Evolutionary conservation across 352 stramenopile species (phyloP).

Genomic region (Globisporangium takayamanum): DNA sequence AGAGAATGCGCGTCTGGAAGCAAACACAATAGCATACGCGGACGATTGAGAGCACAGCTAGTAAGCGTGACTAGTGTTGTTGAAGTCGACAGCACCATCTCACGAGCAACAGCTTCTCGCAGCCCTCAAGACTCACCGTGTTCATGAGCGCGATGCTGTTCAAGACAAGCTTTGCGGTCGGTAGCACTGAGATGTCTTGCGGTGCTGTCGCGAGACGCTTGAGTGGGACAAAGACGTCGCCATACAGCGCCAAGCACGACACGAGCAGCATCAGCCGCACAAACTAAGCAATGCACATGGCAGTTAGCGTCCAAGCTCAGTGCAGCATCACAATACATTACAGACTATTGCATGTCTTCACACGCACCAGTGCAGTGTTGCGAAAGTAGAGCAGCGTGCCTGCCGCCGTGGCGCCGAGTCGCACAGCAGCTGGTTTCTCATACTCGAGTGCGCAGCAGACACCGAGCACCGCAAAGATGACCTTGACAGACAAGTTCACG

Average conservation of each 20-base stretch:
- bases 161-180: conserved; percentile 21
- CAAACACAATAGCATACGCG: neutral
- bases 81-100: neutral
- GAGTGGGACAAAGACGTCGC: conserved; percentile 44
- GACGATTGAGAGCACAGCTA: neutral
- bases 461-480: conserved; percentile 25
- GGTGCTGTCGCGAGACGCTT: conserved; percentile 13
- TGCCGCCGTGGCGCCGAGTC: conserved; percentile 23
- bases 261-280: conserved; percentile 51
- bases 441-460: conserved; percentile 36
- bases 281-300: conserved; percentile 26
- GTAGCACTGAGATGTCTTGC: conserved; percentile 8
- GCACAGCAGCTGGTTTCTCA: conserved; percentile 44
- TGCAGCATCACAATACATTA: neutral
- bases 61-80: neutral
- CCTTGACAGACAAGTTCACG: neutral
- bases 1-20: conserved; percentile 25
- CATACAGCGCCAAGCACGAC: conserved; percentile 43
- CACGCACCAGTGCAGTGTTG: conserved; percentile 41
- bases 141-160: conserved; percentile 40
- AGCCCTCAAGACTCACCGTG: conserved; percentile 12
- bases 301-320: neutral
- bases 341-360: neutral
- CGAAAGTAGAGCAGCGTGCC: conserved; percentile 56
- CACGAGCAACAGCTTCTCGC: neutral